Evolutionary conservation across 352 stramenopile genomes (phyloP).

Genomic region (Pythium phragmiticola): DNA sequence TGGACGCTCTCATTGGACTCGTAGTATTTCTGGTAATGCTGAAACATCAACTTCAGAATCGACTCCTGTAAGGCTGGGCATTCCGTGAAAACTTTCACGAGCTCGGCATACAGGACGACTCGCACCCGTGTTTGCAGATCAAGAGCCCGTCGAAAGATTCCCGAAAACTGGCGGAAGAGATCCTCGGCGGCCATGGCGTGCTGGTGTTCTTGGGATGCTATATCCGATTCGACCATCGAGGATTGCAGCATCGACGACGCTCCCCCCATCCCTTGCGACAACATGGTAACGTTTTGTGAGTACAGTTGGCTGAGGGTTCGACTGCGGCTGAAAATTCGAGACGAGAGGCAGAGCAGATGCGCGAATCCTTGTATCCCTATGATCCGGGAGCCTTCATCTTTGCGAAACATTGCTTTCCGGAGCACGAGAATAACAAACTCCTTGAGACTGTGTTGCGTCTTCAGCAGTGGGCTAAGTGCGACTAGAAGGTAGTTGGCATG

Average conservation of each 20-base stretch:
- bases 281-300: conserved; percentile 41
- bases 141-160: conserved; percentile 48
- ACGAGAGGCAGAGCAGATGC: conserved; percentile 41
- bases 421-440: conserved; percentile 52
- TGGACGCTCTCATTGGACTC: conserved; percentile 45
- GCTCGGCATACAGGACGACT: conserved; percentile 44
- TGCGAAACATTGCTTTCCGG: conserved; percentile 63
- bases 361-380: conserved; percentile 50
- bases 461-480: conserved; percentile 39
- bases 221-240: conserved; percentile 18
- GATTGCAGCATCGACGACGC: conserved; percentile 10
- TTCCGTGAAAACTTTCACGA: conserved; percentile 41
- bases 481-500: conserved; percentile 34
- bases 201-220: conserved; percentile 40
- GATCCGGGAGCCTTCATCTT: conserved; percentile 47
- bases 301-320: conserved; percentile 49
- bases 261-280: conserved; percentile 32
- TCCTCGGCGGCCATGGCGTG: conserved; percentile 46
- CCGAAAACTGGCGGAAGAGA: conserved; percentile 57
- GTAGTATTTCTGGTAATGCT: conserved; percentile 46
- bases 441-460: conserved; percentile 39
- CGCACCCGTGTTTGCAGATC: conserved; percentile 48
- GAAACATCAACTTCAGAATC: conserved; percentile 49
- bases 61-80: conserved; percentile 40
- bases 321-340: conserved; percentile 37